Evolutionary conservation across 1,284 basidiomycete genomes (phyloP).

Genomic region (Meira nashicola): DNA sequence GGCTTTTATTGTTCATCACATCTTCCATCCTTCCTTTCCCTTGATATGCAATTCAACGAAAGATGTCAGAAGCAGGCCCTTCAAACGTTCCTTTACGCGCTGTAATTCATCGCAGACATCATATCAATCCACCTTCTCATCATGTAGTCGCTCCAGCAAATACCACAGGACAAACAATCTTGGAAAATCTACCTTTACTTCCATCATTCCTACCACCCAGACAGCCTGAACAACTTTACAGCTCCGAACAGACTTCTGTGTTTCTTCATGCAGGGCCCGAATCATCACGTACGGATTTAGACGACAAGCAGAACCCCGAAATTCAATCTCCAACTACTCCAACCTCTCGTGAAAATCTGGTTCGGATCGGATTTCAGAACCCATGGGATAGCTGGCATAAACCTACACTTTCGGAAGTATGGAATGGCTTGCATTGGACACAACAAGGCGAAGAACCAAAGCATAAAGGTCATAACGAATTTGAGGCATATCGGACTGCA

Average conservation of each 20-base stretch:
- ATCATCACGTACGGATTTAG: background rate
- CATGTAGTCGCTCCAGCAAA: slow-evolving; percentile 10
- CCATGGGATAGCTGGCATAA: slow-evolving; percentile 46
- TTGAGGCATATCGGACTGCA: background rate
- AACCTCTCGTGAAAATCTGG: background rate
- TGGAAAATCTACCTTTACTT: background rate
- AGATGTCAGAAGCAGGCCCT: background rate
- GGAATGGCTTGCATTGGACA: slow-evolving; percentile 41
- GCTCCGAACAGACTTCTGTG: background rate
- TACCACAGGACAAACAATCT: background rate
- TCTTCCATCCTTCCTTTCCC: too few species aligned
- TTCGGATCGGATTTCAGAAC: slow-evolving; percentile 38
- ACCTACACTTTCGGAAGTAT: slow-evolving; percentile 30
- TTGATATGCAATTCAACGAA: too few species aligned
- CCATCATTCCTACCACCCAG: background rate
- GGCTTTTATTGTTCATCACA: too few species aligned
- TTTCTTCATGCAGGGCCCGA: background rate
- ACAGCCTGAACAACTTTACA: background rate
- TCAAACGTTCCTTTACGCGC: background rate
- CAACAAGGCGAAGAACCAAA: slow-evolving; percentile 24
- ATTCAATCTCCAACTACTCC: background rate
- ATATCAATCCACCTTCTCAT: slow-evolving; percentile 16
- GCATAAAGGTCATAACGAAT: background rate
- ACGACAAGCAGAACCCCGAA: background rate
- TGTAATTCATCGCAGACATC: slow-evolving; percentile 10